Evolutionary conservation across 2,329 filamentous ascomycete genomes (phyloP), one percentile per base, ranked within the genome.

Genomic region (Epichloe gansuensis): DNA sequence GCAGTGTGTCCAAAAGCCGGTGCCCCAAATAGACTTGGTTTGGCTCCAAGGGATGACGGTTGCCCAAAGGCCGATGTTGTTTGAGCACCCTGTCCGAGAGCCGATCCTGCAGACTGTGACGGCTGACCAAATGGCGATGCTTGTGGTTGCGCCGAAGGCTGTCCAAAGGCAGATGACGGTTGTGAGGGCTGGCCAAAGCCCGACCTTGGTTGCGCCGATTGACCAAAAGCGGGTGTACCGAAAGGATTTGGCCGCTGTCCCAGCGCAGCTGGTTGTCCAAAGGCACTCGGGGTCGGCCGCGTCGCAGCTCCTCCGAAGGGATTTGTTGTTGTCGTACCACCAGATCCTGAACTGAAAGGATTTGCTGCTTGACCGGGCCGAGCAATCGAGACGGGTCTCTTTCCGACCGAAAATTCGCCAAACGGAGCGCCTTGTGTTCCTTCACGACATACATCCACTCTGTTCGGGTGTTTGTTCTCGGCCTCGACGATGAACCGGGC

Each of bases 401-500:
- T 69, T 38, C 71, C 71, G 9, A 69, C 68, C 0, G 66, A 62
- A 55, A 78, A 80, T 47, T 69, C 64, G 46, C 73, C 72, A 52
- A 69, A 72, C 0, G 71, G 69, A 7, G 67, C 68, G n/a, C 69
- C 67, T n/a, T 71, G 67, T 0, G 63, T 72, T 46, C 68, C 69
- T 57, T 74, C 69, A 52, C 74, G 70, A 65, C 77, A 79, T 21
- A 83, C 73, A 58, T 91, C 86, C 50, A 77, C 71, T 42, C 88
- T 78, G 62, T 93, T 94, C 1, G 88, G 88, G 60, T 89, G 87
- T 42, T 81, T 78, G 51, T 86, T 81, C 51, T 78, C 80, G 23
- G 77, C 80, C 5, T 81, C 76, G 9, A 83, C 62, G 13, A 93
- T 71, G 62, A 84, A 93, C 52, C 82, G 76, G 45, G 86, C 75